phyloP scores from a whole-genome alignment of 2,329 filamentous ascomycete genomes.

The Cladophialophora yegresii region DNA sequence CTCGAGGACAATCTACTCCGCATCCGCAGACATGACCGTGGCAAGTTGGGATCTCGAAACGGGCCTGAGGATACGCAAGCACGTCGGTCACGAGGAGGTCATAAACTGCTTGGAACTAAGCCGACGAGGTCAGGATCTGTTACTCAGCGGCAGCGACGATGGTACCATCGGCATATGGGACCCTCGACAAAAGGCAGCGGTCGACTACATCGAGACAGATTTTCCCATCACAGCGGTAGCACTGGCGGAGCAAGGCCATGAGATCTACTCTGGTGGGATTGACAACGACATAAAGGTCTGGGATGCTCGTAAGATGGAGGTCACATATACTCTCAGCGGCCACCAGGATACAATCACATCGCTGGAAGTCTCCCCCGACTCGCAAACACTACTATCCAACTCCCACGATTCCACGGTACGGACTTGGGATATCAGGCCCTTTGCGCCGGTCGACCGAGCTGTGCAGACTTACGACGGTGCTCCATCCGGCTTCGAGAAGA shows the following conservation, averaged over 20 bases:
- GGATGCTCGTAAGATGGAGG: constrained; percentile 89
- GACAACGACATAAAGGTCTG: constrained; percentile 97
- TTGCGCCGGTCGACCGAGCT: constrained; percentile 82
- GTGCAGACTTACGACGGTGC: constrained; percentile 93
- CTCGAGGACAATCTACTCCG: constrained; percentile 84
- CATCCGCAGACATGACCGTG: constrained; percentile 88
- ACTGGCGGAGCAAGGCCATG: constrained; percentile 90
- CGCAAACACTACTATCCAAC: constrained; percentile 85
- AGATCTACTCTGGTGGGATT: constrained; percentile 91
- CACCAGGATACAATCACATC: constrained; percentile 93
- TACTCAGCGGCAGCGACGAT: constrained; percentile 91
- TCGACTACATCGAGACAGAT: constrained; percentile 84
- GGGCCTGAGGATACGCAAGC: constrained; percentile 85
- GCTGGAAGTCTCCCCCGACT: constrained; percentile 86
- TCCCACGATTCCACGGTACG: constrained; percentile 91
- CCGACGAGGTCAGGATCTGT: constrained; percentile 82
- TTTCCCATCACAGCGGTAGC: constrained; percentile 91
- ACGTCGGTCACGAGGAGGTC: constrained; percentile 92
- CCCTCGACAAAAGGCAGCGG: constrained; percentile 82
- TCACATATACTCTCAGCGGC: constrained; percentile 83
- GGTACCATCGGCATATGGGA: constrained; percentile 96
- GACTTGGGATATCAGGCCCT: constrained; percentile 95
- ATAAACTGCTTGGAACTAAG: constrained; percentile 89
- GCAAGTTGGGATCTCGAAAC: constrained; percentile 95
- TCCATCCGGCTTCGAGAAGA: constrained; percentile 82